Conservation (phyloP, 2,329 filamentous ascomycete species). For the Grosmannia huntii region DNA sequence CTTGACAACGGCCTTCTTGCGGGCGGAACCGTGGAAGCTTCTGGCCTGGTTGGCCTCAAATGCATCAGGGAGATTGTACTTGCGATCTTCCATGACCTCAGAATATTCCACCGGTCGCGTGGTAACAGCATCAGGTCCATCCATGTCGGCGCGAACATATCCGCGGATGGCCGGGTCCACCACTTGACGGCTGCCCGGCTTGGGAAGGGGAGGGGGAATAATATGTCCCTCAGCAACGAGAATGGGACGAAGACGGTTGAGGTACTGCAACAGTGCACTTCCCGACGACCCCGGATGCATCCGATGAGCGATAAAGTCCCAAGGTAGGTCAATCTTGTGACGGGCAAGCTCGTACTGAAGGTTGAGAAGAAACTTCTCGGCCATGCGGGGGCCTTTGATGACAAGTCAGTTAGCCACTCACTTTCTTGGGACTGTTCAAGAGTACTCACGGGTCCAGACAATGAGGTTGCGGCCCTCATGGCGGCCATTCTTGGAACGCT, state of each 20-base stretch:
- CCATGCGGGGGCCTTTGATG: slow-evolving; percentile 29
- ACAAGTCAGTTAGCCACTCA: not conserved
- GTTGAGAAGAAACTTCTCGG: slow-evolving; percentile 29
- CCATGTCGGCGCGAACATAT: slow-evolving; percentile 17
- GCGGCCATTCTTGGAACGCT: slow-evolving; percentile 18
- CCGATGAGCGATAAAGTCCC: slow-evolving; percentile 27
- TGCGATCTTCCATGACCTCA: slow-evolving; percentile 21
- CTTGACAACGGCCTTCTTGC: not conserved
- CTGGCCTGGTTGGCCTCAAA: not conserved
- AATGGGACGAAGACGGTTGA: slow-evolving; percentile 21
- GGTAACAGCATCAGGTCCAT: slow-evolving; percentile 13
- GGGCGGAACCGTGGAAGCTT: not conserved
- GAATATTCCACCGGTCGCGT: slow-evolving; percentile 19
- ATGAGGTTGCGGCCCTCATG: slow-evolving; percentile 25
- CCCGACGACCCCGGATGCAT: slow-evolving; percentile 28
- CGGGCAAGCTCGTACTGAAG: slow-evolving; percentile 26
- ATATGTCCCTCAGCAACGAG: slow-evolving; percentile 27
- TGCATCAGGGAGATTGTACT: slow-evolving; percentile 18
- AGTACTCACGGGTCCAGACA: slow-evolving; percentile 28
- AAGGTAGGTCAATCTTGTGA: slow-evolving; percentile 22
- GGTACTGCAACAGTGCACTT: slow-evolving; percentile 24
- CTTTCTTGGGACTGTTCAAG: not conserved
- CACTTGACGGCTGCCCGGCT: slow-evolving; percentile 11
- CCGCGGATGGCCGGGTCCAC: slow-evolving; percentile 20
- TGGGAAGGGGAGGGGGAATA: slow-evolving; percentile 24